phyloP scores from a whole-genome alignment of 2,329 filamentous ascomycete genomes.

The Xylaria sp. region DNA sequence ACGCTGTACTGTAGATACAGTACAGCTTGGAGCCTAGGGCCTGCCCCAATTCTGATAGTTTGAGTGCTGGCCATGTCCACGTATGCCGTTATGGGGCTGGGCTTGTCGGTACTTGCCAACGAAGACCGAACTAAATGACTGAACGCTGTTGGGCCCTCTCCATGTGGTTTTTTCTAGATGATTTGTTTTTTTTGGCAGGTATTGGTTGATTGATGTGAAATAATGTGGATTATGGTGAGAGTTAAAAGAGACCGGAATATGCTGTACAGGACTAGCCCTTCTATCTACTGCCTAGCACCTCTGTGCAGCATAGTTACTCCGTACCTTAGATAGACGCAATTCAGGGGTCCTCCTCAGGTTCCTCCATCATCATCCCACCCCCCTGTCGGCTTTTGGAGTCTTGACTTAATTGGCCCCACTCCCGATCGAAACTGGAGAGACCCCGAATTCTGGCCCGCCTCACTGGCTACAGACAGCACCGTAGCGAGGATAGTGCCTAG shows the following conservation, averaged over 20 bases:
- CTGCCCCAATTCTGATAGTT: not conserved
- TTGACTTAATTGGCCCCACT: conserved; percentile 17
- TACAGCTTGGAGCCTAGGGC: too few species aligned
- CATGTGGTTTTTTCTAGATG: not conserved
- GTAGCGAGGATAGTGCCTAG: not conserved
- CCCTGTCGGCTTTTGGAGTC: conserved; percentile 11
- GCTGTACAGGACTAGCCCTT: too few species aligned
- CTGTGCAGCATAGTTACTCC: too few species aligned
- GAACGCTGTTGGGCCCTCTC: not conserved
- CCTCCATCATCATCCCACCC: not conserved
- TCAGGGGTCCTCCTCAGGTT: conserved; percentile 1
- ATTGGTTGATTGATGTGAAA: not conserved
- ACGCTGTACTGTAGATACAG: not conserved
- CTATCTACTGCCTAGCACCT: too few species aligned
- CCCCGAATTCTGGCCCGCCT: conserved; percentile 26
- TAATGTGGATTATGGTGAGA: not conserved
- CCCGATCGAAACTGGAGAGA: conserved; percentile 27
- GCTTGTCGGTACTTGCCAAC: conserved; percentile 5
- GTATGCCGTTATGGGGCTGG: conserved; percentile 21
- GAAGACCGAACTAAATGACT: not conserved
- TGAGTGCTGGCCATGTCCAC: conserved; percentile 13
- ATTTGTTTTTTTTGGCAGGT: not conserved
- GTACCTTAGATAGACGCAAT: not conserved
- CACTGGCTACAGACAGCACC: not conserved
- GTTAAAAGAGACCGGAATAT: too few species aligned